A percentile compares a stretch with the other conserved stretches of the same genome.
Evolutionary conservation across 2,329 filamentous ascomycete genomes (phyloP).

Genomic region (Ascochyta viciae-villosae): DNA sequence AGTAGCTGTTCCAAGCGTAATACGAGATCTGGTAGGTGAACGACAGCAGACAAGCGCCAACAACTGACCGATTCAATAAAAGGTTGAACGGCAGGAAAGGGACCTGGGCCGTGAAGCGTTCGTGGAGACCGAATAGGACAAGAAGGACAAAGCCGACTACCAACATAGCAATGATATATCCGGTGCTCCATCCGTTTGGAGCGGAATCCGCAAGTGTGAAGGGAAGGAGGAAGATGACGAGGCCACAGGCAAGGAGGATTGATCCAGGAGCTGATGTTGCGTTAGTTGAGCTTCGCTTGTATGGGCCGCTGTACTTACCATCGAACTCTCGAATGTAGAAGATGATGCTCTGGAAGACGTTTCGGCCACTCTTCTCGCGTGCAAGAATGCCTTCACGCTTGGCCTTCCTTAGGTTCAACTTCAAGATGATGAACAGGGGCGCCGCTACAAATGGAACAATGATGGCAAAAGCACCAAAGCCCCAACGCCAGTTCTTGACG

Average conservation of each 20-base stretch:
- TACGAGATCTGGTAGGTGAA: slow-evolving; percentile 59
- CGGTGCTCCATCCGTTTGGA: slow-evolving; percentile 54
- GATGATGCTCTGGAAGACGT: slow-evolving; percentile 52
- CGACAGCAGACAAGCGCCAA: slow-evolving; percentile 65
- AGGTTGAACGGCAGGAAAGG: slow-evolving; percentile 65
- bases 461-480: slow-evolving; percentile 70
- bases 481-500: slow-evolving; percentile 60
- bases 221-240: slow-evolving; percentile 57
- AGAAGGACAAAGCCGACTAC: slow-evolving; percentile 58
- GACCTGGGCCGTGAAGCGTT: slow-evolving; percentile 54
- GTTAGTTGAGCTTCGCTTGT: background rate
- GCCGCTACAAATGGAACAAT: slow-evolving; percentile 66
- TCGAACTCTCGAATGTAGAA: slow-evolving; percentile 49
- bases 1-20: slow-evolving; percentile 49
- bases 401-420: slow-evolving; percentile 60
- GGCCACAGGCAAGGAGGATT: slow-evolving; percentile 52
- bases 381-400: slow-evolving; percentile 60
- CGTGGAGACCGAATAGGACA: slow-evolving; percentile 60
- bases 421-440: slow-evolving; percentile 64
- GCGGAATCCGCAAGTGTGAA: slow-evolving; percentile 62
- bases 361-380: slow-evolving; percentile 53
- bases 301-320: slow-evolving; percentile 51
- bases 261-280: slow-evolving; percentile 52
- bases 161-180: slow-evolving; percentile 59
- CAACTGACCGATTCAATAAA: slow-evolving; percentile 67